Evolutionary conservation across 2,329 filamentous ascomycete species (phyloP).

Genomic region (Pseudogymnoascus sp.): DNA sequence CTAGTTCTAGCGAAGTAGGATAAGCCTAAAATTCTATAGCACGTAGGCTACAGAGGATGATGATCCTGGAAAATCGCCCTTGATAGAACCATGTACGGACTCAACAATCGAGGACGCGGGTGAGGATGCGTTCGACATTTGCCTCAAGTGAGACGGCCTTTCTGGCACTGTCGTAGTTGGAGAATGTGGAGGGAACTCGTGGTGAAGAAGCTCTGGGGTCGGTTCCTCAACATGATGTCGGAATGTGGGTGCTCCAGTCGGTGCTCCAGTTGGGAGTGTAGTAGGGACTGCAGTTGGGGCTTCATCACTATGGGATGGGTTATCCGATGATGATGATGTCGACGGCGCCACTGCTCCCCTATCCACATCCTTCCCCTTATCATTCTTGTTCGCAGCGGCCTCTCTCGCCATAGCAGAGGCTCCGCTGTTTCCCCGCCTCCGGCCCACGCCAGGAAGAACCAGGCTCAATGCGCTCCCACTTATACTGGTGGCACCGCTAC

Average conservation of each 20-base stretch:
- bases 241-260: conserved; percentile 14
- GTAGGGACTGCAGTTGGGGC: conserved; percentile 12
- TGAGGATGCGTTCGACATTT: conserved; percentile 83
- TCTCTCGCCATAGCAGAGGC: conserved; percentile 55
- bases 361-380: conserved; percentile 67
- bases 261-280: conserved; percentile 15
- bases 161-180: conserved; percentile 43
- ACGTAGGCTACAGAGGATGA: conserved; percentile 32
- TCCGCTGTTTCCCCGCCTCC: conserved; percentile 53
- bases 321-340: not conserved
- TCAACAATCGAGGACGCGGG: conserved; percentile 71
- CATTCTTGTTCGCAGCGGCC: conserved; percentile 42
- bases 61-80: conserved; percentile 32
- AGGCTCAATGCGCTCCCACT: conserved; percentile 62
- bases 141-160: conserved; percentile 65
- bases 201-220: conserved; percentile 33
- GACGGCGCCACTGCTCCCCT: conserved; percentile 31
- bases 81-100: conserved; percentile 46
- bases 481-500: conserved; percentile 46
- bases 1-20: conserved; percentile 9
- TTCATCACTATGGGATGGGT: conserved; percentile 3
- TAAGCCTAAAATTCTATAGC: conserved; percentile 8
- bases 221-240: conserved; percentile 17
- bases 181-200: conserved; percentile 35
- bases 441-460: conserved; percentile 41